These are phyloP conservation scores for Pythium chondricola DNA, from an alignment of 352 stramenopile species.

Conservation along the genomic window DNA sequence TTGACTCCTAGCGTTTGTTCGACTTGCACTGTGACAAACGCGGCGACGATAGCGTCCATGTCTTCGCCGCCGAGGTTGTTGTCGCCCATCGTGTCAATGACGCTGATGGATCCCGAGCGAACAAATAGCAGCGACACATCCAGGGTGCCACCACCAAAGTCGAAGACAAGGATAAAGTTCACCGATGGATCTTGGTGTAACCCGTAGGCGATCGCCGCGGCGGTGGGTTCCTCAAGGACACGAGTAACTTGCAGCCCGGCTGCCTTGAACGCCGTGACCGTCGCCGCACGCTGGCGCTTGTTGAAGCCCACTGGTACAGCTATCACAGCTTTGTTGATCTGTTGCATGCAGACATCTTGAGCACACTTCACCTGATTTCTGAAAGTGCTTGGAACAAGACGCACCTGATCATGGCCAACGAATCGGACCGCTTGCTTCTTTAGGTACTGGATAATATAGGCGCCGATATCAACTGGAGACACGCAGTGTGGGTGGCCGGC, in stretches of 20 bases:
- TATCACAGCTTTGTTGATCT: slow-evolving; percentile 59
- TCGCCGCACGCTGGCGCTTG: slow-evolving; percentile 32
- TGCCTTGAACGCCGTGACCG: slow-evolving; percentile 31
- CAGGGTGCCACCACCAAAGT: slow-evolving; percentile 93
- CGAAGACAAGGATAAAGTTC: slow-evolving; percentile 95
- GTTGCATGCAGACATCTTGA: neutral
- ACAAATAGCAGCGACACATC: slow-evolving; percentile 92
- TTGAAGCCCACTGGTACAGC: slow-evolving; percentile 58
- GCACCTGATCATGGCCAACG: slow-evolving; percentile 54
- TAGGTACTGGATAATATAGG: slow-evolving; percentile 36
- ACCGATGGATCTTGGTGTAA: slow-evolving; percentile 89
- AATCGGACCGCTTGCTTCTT: slow-evolving; percentile 38
- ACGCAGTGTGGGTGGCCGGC: slow-evolving; percentile 35
- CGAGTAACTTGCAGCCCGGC: slow-evolving; percentile 44
- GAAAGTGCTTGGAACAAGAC: neutral
- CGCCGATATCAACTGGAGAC: slow-evolving; percentile 38
- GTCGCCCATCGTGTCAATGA: slow-evolving; percentile 93
- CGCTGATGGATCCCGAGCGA: slow-evolving; percentile 93
- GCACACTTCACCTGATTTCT: neutral
- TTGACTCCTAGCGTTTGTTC: neutral
- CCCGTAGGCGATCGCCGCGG: slow-evolving; percentile 93
- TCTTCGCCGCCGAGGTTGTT: slow-evolving; percentile 86
- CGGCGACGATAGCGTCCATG: slow-evolving; percentile 86
- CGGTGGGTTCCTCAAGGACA: slow-evolving; percentile 88
- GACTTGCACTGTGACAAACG: slow-evolving; percentile 62